Conservation (phyloP, 1,284 basidiomycete genomes). For the Thelephora terrestris region DNA sequence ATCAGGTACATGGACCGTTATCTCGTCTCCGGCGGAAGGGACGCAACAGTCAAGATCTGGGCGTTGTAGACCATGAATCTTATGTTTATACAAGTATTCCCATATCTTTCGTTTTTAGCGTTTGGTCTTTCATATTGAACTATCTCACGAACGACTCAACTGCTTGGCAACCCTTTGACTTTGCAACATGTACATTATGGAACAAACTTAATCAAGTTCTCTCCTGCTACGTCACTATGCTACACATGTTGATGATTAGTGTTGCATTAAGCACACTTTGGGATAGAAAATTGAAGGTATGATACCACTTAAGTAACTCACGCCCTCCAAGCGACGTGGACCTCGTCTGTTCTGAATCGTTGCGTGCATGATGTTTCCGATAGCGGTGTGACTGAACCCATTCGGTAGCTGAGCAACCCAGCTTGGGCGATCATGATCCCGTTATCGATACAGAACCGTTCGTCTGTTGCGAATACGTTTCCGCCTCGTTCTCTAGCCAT, state of each 20-base stretch:
- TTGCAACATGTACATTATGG: too few species aligned
- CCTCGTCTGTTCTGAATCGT: slow-evolving; percentile 86
- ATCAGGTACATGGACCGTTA: slow-evolving; percentile 97
- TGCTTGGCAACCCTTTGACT: too few species aligned
- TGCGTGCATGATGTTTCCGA: slow-evolving; percentile 83
- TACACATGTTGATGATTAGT: too few species aligned
- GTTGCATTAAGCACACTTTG: too few species aligned
- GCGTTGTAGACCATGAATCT: slow-evolving; percentile 46
- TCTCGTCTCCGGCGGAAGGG: slow-evolving; percentile 83
- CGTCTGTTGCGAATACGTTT: slow-evolving; percentile 91
- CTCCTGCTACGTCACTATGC: too few species aligned
- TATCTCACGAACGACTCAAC: too few species aligned
- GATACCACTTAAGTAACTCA: slow-evolving; percentile 17
- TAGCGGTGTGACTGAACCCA: slow-evolving; percentile 80
- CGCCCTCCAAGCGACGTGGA: slow-evolving; percentile 78
- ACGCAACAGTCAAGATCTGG: slow-evolving; percentile 91
- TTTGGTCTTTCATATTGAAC: too few species aligned
- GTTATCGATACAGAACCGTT: slow-evolving; percentile 99
- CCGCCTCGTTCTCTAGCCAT: slow-evolving; percentile 92
- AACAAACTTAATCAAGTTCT: too few species aligned
- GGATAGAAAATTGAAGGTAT: too few species aligned
- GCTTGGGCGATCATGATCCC: slow-evolving; percentile 99
- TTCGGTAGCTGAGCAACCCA: slow-evolving; percentile 83
- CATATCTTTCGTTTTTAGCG: too few species aligned
- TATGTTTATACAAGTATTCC: too few species aligned